Conservation (phyloP, 2,329 filamentous ascomycete genomes). For the Didymella pinodella region DNA sequence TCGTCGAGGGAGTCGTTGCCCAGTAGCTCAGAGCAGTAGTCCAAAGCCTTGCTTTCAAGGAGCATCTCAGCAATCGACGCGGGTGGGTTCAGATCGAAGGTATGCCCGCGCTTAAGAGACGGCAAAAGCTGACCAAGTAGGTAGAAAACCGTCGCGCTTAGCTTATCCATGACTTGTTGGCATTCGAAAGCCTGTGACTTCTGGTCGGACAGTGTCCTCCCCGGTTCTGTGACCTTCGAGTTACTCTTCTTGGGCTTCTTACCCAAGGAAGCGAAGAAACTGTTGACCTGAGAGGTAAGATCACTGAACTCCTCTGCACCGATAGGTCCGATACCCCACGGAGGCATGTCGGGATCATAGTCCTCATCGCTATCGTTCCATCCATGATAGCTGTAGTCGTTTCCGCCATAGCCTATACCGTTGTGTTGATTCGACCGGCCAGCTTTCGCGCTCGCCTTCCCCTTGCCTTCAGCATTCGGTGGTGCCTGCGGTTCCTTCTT, state of each 20-base stretch:
- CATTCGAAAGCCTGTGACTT: background rate
- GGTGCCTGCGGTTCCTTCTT: slow-evolving; percentile 4
- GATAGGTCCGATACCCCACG: background rate
- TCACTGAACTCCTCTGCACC: background rate
- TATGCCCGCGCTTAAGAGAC: slow-evolving; percentile 25
- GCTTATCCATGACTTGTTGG: slow-evolving; percentile 17
- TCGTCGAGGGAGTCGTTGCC: slow-evolving; percentile 54
- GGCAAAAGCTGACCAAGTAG: slow-evolving; percentile 40
- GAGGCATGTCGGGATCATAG: background rate
- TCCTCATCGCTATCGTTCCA: background rate
- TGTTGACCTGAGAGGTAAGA: background rate
- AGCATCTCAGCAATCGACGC: slow-evolving; percentile 45
- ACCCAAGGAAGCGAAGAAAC: background rate
- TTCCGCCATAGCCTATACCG: slow-evolving; percentile 26
- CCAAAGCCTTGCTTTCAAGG: slow-evolving; percentile 47
- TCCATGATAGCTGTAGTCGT: background rate
- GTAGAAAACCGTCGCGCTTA: slow-evolving; percentile 24
- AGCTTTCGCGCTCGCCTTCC: slow-evolving; percentile 5
- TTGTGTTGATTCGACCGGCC: slow-evolving; percentile 3
- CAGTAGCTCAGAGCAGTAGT: slow-evolving; percentile 51
- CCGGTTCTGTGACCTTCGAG: background rate
- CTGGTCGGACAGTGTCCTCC: background rate
- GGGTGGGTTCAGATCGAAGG: slow-evolving; percentile 45
- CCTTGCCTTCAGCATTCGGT: slow-evolving; percentile 1
- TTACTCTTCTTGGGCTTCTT: background rate